A percentile compares a stretch with the other conserved stretches of the same genome.
Conservation (phyloP, 768 basidiomycete species). For the Kwoniella sp. region DNA sequence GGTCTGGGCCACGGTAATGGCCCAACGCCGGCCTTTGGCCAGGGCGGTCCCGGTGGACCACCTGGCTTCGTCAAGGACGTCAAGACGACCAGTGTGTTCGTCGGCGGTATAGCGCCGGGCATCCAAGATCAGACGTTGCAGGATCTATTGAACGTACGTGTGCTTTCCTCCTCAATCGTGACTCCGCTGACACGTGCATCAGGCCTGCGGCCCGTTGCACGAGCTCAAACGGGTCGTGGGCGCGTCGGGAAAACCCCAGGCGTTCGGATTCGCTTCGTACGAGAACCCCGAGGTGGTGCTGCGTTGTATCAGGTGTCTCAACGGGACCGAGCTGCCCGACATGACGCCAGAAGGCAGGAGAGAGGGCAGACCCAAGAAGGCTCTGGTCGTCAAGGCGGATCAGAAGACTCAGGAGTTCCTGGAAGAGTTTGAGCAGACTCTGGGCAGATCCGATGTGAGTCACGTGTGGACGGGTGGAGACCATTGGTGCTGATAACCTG, state of each 20-base stretch:
- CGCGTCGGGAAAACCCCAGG: conserved; percentile 87
- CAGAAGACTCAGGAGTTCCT: conserved; percentile 86
- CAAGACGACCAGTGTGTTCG: conserved; percentile 72
- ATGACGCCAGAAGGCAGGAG: conserved; percentile 47
- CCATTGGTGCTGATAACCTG: not conserved
- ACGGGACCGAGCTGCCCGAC: conserved; percentile 63
- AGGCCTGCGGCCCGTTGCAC: conserved; percentile 86
- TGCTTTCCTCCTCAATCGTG: not conserved
- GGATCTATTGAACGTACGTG: conserved; percentile 68
- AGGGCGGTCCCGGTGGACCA: conserved; percentile 15
- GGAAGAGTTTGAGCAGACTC: conserved; percentile 74
- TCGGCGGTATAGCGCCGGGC: conserved; percentile 93
- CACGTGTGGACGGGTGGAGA: not conserved
- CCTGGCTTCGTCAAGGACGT: conserved; percentile 42
- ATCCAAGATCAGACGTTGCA: conserved; percentile 79
- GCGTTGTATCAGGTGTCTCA: conserved; percentile 64
- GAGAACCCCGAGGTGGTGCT: conserved; percentile 89
- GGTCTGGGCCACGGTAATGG: conserved; percentile 19
- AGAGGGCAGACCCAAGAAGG: conserved; percentile 60
- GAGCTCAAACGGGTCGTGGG: conserved; percentile 91
- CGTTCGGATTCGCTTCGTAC: conserved; percentile 94
- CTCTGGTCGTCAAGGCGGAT: conserved; percentile 82
- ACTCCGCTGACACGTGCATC: not conserved
- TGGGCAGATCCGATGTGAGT: conserved; percentile 77
- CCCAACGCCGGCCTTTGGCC: not conserved